These are phyloP conservation scores for Vinca minor DNA, from an alignment of 257 asterid genomes.

Conservation along the genomic window DNA sequence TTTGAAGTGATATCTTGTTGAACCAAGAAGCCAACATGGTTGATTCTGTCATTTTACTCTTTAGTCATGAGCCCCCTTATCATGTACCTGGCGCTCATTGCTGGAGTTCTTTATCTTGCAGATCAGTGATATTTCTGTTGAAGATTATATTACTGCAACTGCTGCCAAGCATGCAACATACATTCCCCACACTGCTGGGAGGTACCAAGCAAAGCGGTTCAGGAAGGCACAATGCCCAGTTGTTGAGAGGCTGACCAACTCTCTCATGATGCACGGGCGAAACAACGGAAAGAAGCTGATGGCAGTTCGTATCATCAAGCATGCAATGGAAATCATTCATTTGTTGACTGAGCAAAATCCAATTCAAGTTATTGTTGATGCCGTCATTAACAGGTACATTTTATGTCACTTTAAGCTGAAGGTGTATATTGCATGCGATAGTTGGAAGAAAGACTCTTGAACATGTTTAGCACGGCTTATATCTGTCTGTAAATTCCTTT, in stretches of 20 bases:
- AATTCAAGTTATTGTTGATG: conserved; percentile 75
- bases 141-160: conserved; percentile 81
- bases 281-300: conserved; percentile 83
- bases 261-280: conserved; percentile 90
- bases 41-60: too few species aligned
- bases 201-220: conserved; percentile 75
- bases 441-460: background rate
- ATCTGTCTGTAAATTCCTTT: background rate
- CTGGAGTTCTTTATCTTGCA: conserved; percentile 7
- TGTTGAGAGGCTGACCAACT: conserved; percentile 70
- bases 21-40: too few species aligned
- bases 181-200: conserved; percentile 85
- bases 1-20: too few species aligned
- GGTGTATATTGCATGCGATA: too few species aligned
- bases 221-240: conserved; percentile 88
- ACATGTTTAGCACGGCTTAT: background rate
- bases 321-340: conserved; percentile 85
- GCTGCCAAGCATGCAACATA: conserved; percentile 63
- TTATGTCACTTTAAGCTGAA: too few species aligned
- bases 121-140: conserved; percentile 70
- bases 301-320: conserved; percentile 81
- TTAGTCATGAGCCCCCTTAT: too few species aligned
- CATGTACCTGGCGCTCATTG: background rate
- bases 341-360: conserved; percentile 73
- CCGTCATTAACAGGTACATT: conserved; percentile 81